These are phyloP conservation scores for Gamarada debralockiae DNA, from an alignment of 495 filamentous ascomycete genomes.

Conservation along the genomic window DNA sequence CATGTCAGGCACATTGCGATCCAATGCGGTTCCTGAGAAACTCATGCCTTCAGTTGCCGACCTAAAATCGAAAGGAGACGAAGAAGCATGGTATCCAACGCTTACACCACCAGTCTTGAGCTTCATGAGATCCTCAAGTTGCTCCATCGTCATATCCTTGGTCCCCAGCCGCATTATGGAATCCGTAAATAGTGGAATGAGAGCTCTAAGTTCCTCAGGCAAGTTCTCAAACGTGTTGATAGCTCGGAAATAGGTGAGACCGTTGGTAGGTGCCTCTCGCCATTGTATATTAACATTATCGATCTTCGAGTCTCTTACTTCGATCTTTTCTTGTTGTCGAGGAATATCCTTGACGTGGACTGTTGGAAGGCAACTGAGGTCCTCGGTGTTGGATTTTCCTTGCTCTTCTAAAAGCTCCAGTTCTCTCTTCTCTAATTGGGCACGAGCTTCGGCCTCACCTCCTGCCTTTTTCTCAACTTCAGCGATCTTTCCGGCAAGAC, in stretches of 20 bases:
- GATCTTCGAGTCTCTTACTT: slow-evolving; percentile 63
- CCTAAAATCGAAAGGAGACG: slow-evolving; percentile 66
- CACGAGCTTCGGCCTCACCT: slow-evolving; percentile 63
- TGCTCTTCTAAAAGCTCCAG: slow-evolving; percentile 79
- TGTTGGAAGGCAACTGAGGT: slow-evolving; percentile 83
- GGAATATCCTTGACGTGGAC: slow-evolving; percentile 86
- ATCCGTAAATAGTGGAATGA: slow-evolving; percentile 90
- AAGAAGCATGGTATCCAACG: slow-evolving; percentile 70
- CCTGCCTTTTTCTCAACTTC: slow-evolving; percentile 65
- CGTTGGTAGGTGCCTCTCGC: slow-evolving; percentile 91
- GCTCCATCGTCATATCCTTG: slow-evolving; percentile 81
- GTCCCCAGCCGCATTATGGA: slow-evolving; percentile 91
- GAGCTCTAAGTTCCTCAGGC: slow-evolving; percentile 76
- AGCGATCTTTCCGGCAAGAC: slow-evolving; percentile 65
- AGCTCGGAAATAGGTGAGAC: slow-evolving; percentile 92
- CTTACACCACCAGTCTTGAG: slow-evolving; percentile 92
- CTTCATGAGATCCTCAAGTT: slow-evolving; percentile 92
- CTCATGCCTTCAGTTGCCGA: slow-evolving; percentile 74
- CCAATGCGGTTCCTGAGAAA: slow-evolving; percentile 80
- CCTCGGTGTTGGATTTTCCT: slow-evolving; percentile 72
- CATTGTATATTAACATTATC: slow-evolving; percentile 74
- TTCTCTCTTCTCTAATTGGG: slow-evolving; percentile 68
- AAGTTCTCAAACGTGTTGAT: slow-evolving; percentile 74
- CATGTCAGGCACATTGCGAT: slow-evolving; percentile 86
- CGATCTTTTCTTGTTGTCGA: slow-evolving; percentile 65